phyloP scores from a whole-genome alignment of 1,139 yeast species.

The Meyerozyma smithsonii region DNA sequence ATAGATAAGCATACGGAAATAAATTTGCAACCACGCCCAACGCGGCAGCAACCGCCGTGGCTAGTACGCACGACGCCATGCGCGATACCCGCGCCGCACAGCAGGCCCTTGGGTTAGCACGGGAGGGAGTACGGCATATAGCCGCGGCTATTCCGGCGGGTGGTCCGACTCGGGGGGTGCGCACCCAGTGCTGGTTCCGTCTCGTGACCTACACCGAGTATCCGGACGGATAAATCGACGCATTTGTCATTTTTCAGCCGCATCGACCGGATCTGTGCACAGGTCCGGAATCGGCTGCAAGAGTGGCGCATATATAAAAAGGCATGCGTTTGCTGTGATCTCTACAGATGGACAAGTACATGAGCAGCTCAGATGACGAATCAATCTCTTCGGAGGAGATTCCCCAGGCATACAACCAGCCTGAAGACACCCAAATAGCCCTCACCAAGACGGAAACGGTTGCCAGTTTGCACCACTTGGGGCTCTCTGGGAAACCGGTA shows the following conservation, averaged over 20 bases:
- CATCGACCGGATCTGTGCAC: background rate
- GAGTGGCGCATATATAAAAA: background rate
- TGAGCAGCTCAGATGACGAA: background rate
- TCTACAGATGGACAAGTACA: background rate
- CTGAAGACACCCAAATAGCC: conserved; percentile 7
- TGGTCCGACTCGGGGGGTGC: background rate
- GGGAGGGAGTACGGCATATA: too few species aligned
- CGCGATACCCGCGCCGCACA: too few species aligned
- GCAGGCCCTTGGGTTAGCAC: too few species aligned
- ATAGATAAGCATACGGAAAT: background rate
- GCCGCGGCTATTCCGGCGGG: background rate
- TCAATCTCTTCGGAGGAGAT: background rate
- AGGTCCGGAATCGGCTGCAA: background rate
- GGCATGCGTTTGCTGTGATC: background rate
- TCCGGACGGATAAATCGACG: background rate
- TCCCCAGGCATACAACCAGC: conserved; percentile 20
- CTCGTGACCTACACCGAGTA: background rate
- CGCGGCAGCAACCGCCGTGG: too few species aligned
- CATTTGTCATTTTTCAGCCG: background rate
- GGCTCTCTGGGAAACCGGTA: conserved; percentile 49
- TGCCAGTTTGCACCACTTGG: conserved; percentile 59
- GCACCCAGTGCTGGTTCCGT: background rate
- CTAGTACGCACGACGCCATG: too few species aligned
- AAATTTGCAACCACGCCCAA: background rate
- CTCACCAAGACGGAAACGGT: conserved; percentile 60